phyloP scores from a whole-genome alignment of 345 rosid genomes.

The Moricandia moricandioides region DNA sequence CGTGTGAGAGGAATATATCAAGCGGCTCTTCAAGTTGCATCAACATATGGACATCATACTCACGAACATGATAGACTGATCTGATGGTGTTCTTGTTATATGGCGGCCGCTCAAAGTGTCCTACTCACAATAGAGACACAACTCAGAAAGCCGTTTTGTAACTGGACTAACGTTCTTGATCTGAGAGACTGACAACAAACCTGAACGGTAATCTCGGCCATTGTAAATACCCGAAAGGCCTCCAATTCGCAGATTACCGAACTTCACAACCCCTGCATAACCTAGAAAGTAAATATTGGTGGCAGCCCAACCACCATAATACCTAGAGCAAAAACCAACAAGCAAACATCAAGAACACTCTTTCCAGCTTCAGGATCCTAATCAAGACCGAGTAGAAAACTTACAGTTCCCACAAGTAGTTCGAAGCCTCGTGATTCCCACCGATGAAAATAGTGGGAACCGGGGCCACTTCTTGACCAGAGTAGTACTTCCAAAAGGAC shows the following conservation, averaged over 20 bases:
- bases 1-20: conserved; percentile 90
- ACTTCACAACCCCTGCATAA: conserved; percentile 77
- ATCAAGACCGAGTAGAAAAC: conserved; percentile 16
- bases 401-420: conserved; percentile 90
- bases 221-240: conserved; percentile 93
- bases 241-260: conserved; percentile 79
- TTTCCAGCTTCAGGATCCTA: background rate
- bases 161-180: background rate
- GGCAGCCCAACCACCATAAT: conserved; percentile 95
- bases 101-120: conserved; percentile 87
- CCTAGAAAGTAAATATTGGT: conserved; percentile 85
- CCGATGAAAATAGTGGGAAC: conserved; percentile 92
- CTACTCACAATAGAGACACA: conserved; percentile 38
- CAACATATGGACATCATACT: conserved; percentile 85
- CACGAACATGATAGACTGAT: conserved; percentile 87
- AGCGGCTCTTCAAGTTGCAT: conserved; percentile 77
- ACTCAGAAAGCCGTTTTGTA: background rate
- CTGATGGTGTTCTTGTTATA: conserved; percentile 61
- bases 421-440: conserved; percentile 97
- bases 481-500: conserved; percentile 90
- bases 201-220: conserved; percentile 53
- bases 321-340: conserved; percentile 43
- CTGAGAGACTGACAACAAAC: conserved; percentile 37
- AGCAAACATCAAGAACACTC: conserved; percentile 5
- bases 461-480: conserved; percentile 76